Conservation (phyloP, 805 yeast species). For the Brettanomyces bruxellensis region DNA sequence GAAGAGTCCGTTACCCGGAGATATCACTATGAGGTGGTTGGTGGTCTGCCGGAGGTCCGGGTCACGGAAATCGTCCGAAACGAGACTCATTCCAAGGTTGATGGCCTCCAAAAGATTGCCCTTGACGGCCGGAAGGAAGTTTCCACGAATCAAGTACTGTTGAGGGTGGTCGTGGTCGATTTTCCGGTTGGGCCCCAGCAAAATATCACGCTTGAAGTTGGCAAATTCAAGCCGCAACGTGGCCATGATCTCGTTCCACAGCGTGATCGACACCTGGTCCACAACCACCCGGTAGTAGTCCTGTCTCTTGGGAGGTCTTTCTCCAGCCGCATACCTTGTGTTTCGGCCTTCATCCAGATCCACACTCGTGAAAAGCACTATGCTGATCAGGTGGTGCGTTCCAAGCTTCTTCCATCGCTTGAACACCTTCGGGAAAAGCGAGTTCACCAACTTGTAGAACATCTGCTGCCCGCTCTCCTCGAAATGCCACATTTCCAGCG, state of each 20-base stretch:
- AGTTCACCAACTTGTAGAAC: constrained; percentile 86
- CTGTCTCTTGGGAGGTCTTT: constrained; percentile 51
- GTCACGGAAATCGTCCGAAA: constrained; percentile 69
- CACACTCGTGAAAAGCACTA: constrained; percentile 78
- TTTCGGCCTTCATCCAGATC: constrained; percentile 34
- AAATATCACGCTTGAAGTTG: constrained; percentile 66
- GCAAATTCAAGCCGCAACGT: constrained; percentile 78
- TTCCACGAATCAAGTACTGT: constrained; percentile 42
- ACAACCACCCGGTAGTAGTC: constrained; percentile 92
- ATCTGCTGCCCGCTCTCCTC: constrained; percentile 93
- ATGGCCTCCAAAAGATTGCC: constrained; percentile 86
- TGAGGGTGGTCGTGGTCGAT: constrained; percentile 25
- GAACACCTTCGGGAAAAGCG: constrained; percentile 85
- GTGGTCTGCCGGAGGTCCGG: constrained; percentile 84
- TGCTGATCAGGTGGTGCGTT: constrained; percentile 85
- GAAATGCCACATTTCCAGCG: constrained; percentile 97
- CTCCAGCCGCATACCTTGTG: constrained; percentile 55
- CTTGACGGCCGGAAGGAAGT: constrained; percentile 76
- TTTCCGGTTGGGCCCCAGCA: constrained; percentile 32
- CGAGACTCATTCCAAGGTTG: constrained; percentile 70
- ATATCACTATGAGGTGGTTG: constrained; percentile 78
- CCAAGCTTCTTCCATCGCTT: constrained; percentile 79
- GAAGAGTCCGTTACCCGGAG: constrained; percentile 90
- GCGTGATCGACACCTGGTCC: constrained; percentile 80
- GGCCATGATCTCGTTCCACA: constrained; percentile 92